These are phyloP conservation scores for Boletus vermiculosoides DNA, from an alignment of 768 basidiomycete genomes.

Conservation along the genomic window DNA sequence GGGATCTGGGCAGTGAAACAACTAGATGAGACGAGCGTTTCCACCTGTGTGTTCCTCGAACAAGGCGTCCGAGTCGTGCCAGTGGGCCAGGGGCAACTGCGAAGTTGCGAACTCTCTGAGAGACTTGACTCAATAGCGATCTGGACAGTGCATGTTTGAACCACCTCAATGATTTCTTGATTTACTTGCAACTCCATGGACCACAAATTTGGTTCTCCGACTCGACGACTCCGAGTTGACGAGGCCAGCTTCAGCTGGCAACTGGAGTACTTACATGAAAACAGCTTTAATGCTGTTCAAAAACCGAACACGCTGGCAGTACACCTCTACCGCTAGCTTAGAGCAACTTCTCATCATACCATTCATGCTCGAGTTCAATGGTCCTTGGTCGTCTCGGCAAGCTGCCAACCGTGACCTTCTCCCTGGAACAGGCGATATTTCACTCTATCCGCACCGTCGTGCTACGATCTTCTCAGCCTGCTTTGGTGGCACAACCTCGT, in stretches of 20 bases:
- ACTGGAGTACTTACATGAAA: too few relatives aligned
- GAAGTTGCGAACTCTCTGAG: neutral
- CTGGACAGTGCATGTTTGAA: too few relatives aligned
- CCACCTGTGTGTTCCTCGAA: neutral
- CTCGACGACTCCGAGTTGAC: too few relatives aligned
- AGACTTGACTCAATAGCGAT: neutral
- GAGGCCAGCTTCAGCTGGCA: too few relatives aligned
- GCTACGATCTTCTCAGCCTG: slow-evolving; percentile 47
- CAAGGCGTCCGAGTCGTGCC: neutral
- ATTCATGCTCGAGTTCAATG: slow-evolving; percentile 35
- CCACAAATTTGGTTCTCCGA: too few relatives aligned
- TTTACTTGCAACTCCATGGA: too few relatives aligned
- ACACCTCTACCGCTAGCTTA: neutral
- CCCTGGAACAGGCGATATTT: slow-evolving; percentile 43
- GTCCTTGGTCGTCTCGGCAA: slow-evolving; percentile 36
- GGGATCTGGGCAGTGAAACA: neutral
- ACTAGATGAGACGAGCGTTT: neutral
- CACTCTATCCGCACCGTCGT: slow-evolving; percentile 25
- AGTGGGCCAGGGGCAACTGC: neutral
- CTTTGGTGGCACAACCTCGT: slow-evolving; percentile 63
- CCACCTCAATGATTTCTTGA: too few relatives aligned
- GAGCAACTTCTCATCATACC: slow-evolving; percentile 31
- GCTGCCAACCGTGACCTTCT: slow-evolving; percentile 45
- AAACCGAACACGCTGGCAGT: neutral
- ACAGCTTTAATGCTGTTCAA: too few relatives aligned